Evolutionary conservation across 2,329 filamentous ascomycete species (phyloP), one percentile per base, ranked within the genome.

Genomic region (Pyricularia pennisetigena): DNA sequence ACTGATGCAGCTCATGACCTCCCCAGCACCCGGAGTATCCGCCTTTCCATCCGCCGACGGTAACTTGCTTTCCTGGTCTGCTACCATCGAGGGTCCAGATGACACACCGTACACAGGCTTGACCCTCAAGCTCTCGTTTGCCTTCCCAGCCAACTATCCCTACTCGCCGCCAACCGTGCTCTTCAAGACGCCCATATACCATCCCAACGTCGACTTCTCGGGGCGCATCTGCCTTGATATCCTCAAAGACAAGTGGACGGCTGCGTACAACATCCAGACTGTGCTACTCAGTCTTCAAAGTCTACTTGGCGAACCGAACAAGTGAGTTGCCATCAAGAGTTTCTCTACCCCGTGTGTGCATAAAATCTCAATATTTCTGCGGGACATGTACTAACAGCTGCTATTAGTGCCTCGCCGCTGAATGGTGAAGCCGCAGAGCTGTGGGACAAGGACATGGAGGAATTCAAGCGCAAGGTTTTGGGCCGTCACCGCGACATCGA

Each of bases 131-230:
- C 91, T 99, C 73, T 90, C 89, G 73, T 94, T 99, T 77, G 85
- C 88, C 65, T 99, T 98, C 80, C 93, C 94, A 9, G 83, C 86
- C 74, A 97, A 94, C 82, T 99, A 99, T 78, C 95, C 95, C 10
- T 97, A 97, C 78, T 87, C 90, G 1, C 88, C 95, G 26, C 95
- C 95, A 0, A 93, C 90, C 2, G 95, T 99, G 23, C 86, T 97
- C 69, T 99, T 97, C 88, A 97, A 94, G 83, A 99, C 96, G 7
- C 95, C 95, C 54, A 97, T 99, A 80, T 99, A 98, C 84, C 95
- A 99, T 79, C 95, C 95, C 68, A 99, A 99, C 75, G 92, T 99
- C 74, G 95, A 99, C 81, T 97, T 99, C 82, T 94, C 91, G 3
- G 95, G 95, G 59, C 88, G 95, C 68, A 99, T 99, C 79, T 99